Evolutionary conservation across 495 filamentous ascomycete species (phyloP).

Genomic region (Hyaloscypha bicolor): DNA sequence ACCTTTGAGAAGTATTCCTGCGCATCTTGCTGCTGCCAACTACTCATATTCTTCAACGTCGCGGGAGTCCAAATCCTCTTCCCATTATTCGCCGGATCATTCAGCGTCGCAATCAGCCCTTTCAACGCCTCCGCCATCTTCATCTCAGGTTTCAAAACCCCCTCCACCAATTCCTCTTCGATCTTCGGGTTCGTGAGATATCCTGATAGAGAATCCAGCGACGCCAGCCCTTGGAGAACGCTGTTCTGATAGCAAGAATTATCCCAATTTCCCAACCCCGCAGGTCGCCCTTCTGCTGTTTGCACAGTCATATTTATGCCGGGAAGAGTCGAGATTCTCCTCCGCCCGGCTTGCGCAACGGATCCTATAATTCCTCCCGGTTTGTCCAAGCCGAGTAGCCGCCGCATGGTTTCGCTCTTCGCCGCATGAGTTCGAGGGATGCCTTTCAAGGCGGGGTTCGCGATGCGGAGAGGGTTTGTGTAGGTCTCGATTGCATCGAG

Average conservation of each 20-base stretch:
- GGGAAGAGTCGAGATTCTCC: conserved; percentile 28
- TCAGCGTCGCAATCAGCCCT: conserved; percentile 66
- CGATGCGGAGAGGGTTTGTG: conserved; percentile 28
- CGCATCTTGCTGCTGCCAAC: conserved; percentile 96
- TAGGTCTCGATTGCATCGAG: conserved; percentile 59
- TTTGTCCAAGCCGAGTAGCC: conserved; percentile 66
- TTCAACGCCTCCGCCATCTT: conserved; percentile 55
- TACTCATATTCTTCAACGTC: conserved; percentile 83
- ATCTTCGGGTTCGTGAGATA: conserved; percentile 45
- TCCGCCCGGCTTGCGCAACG: conserved; percentile 30
- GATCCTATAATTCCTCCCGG: conserved; percentile 36
- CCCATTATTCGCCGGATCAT: conserved; percentile 66
- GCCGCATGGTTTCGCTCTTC: conserved; percentile 70
- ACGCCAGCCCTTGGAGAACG: conserved; percentile 83
- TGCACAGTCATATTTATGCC: conserved; percentile 24
- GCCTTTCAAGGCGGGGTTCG: conserved; percentile 25
- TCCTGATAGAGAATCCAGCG: conserved; percentile 63
- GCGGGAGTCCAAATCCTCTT: conserved; percentile 75
- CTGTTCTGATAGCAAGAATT: conserved; percentile 99
- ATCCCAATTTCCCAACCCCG: conserved; percentile 87
- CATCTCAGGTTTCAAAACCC: conserved; percentile 44
- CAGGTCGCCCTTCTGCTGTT: conserved; percentile 47
- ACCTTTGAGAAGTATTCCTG: conserved; percentile 97
- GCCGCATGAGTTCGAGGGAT: conserved; percentile 46
- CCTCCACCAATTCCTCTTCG: conserved; percentile 37